phyloP scores from a whole-genome alignment of 148 eudicot species.

The Nyssa sinensis region DNA sequence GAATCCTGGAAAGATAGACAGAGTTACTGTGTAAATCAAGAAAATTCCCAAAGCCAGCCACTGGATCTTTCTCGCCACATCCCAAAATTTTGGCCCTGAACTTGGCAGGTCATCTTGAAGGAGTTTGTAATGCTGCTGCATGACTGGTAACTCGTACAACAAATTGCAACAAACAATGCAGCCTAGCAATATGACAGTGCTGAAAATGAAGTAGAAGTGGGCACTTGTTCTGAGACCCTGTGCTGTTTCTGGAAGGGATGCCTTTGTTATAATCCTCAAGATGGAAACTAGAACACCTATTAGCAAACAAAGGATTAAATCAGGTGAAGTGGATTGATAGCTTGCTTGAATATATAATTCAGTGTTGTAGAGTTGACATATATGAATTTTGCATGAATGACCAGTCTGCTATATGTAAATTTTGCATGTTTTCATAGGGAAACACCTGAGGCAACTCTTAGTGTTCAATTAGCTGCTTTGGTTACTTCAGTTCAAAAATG shows the following conservation, averaged over 20 bases:
- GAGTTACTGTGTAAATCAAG: conserved; percentile 60
- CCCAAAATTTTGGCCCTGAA: conserved; percentile 34
- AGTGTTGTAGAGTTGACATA: too few species aligned
- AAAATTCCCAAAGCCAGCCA: conserved; percentile 65
- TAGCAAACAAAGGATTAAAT: neutral
- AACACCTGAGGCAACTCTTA: too few species aligned
- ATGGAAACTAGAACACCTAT: conserved; percentile 71
- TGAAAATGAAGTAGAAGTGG: conserved; percentile 60
- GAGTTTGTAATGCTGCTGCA: conserved; percentile 57
- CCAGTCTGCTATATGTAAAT: too few species aligned
- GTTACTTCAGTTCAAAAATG: too few species aligned
- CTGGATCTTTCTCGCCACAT: conserved; percentile 42
- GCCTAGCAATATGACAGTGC: conserved; percentile 42
- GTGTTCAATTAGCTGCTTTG: too few species aligned
- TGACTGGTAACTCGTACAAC: conserved; percentile 47
- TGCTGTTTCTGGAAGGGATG: conserved; percentile 62
- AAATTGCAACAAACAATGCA: conserved; percentile 72
- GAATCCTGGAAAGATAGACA: conserved; percentile 87
- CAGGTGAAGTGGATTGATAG: neutral
- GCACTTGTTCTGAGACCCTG: conserved; percentile 68
- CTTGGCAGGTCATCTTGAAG: conserved; percentile 18
- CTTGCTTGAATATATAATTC: too few species aligned
- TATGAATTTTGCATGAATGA: too few species aligned
- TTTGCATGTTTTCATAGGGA: too few species aligned
- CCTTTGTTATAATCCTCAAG: conserved; percentile 77